phyloP scores from a whole-genome alignment of 108 stramenopile genomes.

The Poteriospumella lacustris region DNA sequence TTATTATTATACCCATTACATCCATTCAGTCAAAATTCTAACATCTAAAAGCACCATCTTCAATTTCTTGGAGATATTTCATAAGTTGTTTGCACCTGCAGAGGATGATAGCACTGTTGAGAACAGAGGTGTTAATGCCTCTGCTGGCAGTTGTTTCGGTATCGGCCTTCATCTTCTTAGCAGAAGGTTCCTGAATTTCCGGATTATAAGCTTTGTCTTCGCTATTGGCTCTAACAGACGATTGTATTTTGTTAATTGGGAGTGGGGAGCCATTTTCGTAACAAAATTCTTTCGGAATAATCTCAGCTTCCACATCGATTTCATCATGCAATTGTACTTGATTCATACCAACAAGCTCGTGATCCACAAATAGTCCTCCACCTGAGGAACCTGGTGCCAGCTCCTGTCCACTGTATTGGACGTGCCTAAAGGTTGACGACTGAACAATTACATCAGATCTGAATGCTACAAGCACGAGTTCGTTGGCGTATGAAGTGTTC shows the following conservation, averaged over 20 bases:
- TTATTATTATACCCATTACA: conserved; percentile 9
- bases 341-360: conserved; percentile 7
- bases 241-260: conserved; percentile 9
- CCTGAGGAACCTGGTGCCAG: conserved; percentile 5
- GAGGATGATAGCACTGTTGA: conserved; percentile 7
- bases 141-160: conserved; percentile 6
- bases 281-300: conserved; percentile 9
- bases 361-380: conserved; percentile 7
- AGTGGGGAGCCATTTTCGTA: conserved; percentile 6
- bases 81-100: conserved; percentile 7
- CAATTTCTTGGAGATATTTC: conserved; percentile 8
- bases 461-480: conserved; percentile 7
- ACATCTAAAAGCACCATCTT: conserved; percentile 8
- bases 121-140: conserved; percentile 7
- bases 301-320: conserved; percentile 7
- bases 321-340: conserved; percentile 8
- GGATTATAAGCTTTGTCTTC: conserved; percentile 8
- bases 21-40: conserved; percentile 8
- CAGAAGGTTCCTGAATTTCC: conserved; percentile 7
- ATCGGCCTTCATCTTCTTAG: conserved; percentile 7
- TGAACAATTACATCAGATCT: conserved; percentile 8
- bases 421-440: conserved; percentile 6
- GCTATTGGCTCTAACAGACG: conserved; percentile 6
- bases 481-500: conserved; percentile 6
- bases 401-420: conserved; percentile 6